Base-by-base conservation (phyloP, 192 early-diverging fungal species). In the Globomyces pollinis-pini region DNA sequence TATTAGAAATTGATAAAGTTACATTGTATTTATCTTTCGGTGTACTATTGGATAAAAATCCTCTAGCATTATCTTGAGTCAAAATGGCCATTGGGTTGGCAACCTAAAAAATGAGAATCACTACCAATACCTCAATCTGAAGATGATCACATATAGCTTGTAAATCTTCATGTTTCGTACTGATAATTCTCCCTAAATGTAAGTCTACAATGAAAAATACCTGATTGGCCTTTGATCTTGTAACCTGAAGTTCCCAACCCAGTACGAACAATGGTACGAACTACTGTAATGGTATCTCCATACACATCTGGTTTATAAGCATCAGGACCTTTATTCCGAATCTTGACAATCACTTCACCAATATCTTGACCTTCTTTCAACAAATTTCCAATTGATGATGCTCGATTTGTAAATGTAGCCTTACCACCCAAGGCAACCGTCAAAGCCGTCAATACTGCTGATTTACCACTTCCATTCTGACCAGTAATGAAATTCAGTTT, bases 381-480 rank as follows among this genome's bases (percentile, higher is more conserved):
- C 16, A 99, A 77, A 4, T 78, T 74, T 44, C 81, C 84, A 16
- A 99, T 64, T 28, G 65, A 87, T 7, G 76, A 72, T 1, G 85
- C 94, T 24, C 96, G 84, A 56, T 94, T 90, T 13, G 96, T 97
- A n/a, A 75, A 43, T 15, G 69, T 83, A 0, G 94, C 90, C 60
- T 89, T 91, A 32, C 88, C 96, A 50, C 96, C 96, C 26, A 99
- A 77, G n/a, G 86, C 88, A 39, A 99, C 78, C 3, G 83, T 87
- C 5, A 99, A 79, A 8, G 83, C 94, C 0, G 93, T 95, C 30
- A 99, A 71, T 50, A 97, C 90, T 28, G 94, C 93, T 65, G 87
- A 90, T 69, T 99, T 99, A n/a, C 96, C 96, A 66, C 86, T 90
- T 51, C 94, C 96, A 65, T 96, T 98, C 58, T 96, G 91, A 9